Evolutionary conservation across 2,329 filamentous ascomycete species (phyloP).

Genomic region (Monascus ruber): DNA sequence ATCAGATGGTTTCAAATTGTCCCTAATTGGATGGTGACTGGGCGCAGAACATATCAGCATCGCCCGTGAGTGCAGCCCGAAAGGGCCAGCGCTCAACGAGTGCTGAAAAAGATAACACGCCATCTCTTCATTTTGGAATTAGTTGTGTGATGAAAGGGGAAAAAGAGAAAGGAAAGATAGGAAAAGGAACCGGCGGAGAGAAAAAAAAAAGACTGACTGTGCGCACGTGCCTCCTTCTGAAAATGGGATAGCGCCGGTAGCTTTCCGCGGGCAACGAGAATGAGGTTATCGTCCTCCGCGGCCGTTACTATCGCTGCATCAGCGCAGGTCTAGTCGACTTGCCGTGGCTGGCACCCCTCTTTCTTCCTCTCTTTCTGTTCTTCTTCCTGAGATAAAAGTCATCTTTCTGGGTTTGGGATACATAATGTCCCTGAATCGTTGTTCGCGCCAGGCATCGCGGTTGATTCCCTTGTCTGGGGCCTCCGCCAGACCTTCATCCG

Average conservation of each 20-base stretch:
- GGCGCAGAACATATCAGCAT: constrained; percentile 56
- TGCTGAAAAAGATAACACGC: constrained; percentile 44
- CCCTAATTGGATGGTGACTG: constrained; percentile 52
- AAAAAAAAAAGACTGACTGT: too few species aligned
- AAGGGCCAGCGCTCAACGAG: constrained; percentile 37
- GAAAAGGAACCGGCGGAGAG: constrained; percentile 2
- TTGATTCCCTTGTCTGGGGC: constrained; percentile 21
- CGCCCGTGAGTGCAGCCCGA: constrained; percentile 36
- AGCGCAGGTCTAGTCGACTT: constrained; percentile 8
- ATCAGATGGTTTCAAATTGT: constrained; percentile 54
- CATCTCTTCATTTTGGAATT: constrained; percentile 69
- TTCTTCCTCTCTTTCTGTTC: constrained; percentile 1
- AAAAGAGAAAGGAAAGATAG: constrained; percentile 7
- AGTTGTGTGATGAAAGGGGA: constrained; percentile 55
- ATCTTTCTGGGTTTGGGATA: neutral
- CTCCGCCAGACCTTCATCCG: constrained; percentile 13
- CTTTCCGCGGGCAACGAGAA: constrained; percentile 29
- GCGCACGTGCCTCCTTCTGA: too few species aligned
- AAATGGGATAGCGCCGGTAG: neutral
- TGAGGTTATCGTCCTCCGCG: constrained; percentile 1
- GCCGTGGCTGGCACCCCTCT: constrained; percentile 5
- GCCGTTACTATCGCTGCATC: constrained; percentile 1
- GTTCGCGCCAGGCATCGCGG: constrained; percentile 22
- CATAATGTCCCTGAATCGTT: constrained; percentile 27
- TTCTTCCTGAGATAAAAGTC: neutral